These are phyloP conservation scores for Staphylotrichum longicolle DNA, from an alignment of 495 filamentous ascomycete genomes.

Conservation along the genomic window DNA sequence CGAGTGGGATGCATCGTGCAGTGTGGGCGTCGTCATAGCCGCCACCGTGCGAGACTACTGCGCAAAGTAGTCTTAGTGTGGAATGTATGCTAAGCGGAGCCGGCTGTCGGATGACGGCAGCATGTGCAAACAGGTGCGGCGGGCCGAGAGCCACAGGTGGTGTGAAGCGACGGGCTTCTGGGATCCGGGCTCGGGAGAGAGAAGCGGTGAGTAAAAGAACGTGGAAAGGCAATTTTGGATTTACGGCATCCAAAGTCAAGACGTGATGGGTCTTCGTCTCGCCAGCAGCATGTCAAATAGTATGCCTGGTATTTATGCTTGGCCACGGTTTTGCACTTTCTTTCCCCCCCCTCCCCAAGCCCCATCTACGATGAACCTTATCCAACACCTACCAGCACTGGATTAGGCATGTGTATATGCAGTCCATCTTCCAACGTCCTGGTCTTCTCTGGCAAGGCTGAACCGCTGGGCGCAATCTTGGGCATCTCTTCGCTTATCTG, in stretches of 20 bases:
- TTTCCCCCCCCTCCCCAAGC: neutral
- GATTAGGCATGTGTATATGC: neutral
- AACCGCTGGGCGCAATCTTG: neutral
- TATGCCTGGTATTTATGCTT: neutral
- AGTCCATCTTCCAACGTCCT: neutral
- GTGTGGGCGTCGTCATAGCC: neutral
- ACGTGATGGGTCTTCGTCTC: too few species aligned
- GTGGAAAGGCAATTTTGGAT: too few species aligned
- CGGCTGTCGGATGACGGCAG: neutral
- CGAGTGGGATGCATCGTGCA: neutral
- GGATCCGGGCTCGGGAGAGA: neutral
- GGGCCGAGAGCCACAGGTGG: neutral
- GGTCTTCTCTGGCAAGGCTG: constrained; percentile 5
- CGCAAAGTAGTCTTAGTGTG: neutral
- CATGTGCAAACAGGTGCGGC: constrained; percentile 5
- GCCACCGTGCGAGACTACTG: neutral
- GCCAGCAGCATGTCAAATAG: too few species aligned
- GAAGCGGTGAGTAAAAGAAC: neutral
- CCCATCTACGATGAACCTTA: neutral
- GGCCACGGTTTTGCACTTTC: neutral
- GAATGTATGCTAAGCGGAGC: neutral
- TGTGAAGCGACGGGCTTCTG: neutral
- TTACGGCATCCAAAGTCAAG: too few species aligned
- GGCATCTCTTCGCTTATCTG: constrained; percentile 1
- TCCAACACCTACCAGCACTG: neutral